Evolutionary conservation across 345 rosid species (phyloP).

Genomic region (Salix suchowensis): DNA sequence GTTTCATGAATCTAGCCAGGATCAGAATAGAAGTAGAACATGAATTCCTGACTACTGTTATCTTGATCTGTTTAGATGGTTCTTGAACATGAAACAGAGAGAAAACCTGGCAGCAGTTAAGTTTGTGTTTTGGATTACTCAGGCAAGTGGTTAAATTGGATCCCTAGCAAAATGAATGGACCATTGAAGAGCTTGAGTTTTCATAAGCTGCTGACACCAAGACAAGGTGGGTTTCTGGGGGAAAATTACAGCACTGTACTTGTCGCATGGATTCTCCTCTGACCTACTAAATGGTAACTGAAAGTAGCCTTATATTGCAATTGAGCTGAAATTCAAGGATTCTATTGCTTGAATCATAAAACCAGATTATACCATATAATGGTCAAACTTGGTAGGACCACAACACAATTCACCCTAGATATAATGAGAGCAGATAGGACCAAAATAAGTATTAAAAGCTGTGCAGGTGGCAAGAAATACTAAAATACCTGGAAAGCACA

Average conservation of each 20-base stretch:
- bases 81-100: neutral
- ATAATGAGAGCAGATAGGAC: neutral
- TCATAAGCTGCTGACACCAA: neutral
- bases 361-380: neutral
- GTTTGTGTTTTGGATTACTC: neutral
- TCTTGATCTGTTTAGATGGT: neutral
- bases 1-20: neutral
- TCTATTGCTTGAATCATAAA: neutral
- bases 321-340: neutral
- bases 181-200: neutral
- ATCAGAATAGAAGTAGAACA: neutral
- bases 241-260: too few relatives aligned
- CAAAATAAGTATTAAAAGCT: neutral
- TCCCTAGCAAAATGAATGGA: neutral
- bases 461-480: neutral
- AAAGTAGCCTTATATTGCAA: neutral
- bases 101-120: neutral
- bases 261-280: neutral
- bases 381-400: neutral
- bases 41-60: neutral
- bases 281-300: too few relatives aligned
- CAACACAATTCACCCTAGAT: neutral
- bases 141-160: neutral
- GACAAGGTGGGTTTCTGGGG: neutral
- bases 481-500: slow-evolving; percentile 77